Percentiles rank a stretch among this genome's conserved stretches.
Conservation (phyloP, 352 stramenopile genomes). For the Pythium phragmiticola region DNA sequence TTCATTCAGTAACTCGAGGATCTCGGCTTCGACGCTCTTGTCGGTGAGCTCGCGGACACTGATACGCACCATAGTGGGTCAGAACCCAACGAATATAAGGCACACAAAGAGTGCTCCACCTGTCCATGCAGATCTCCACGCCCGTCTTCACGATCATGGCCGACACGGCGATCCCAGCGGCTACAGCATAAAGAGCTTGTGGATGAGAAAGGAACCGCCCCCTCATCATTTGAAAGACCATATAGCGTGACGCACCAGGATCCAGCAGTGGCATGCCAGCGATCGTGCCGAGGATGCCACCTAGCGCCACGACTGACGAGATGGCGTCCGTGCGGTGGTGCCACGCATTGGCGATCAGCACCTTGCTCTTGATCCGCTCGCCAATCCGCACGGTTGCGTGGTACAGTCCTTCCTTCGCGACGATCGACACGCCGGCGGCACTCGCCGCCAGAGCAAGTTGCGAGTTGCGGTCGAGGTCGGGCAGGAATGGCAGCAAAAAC, state of each 20-base stretch:
- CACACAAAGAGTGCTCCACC: constrained; percentile 23
- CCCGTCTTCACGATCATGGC: constrained; percentile 90
- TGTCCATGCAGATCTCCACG: constrained; percentile 81
- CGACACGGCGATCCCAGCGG: constrained; percentile 81
- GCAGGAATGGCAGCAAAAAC: constrained; percentile 47
- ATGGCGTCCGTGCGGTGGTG: constrained; percentile 92
- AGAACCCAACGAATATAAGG: neutral
- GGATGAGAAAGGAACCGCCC: too few species aligned
- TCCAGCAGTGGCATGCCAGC: constrained; percentile 66
- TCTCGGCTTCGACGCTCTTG: constrained; percentile 79
- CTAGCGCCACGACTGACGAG: constrained; percentile 86
- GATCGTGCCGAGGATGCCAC: constrained; percentile 74
- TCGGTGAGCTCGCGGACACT: constrained; percentile 85
- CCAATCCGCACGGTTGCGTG: constrained; percentile 92
- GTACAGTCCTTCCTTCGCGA: constrained; percentile 94
- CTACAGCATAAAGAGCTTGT: constrained; percentile 22
- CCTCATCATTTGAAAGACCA: too few species aligned
- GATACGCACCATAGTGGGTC: neutral
- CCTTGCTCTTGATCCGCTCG: constrained; percentile 90
- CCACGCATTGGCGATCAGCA: constrained; percentile 98
- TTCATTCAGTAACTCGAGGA: constrained; percentile 72
- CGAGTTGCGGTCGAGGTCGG: constrained; percentile 51
- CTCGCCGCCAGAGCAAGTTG: constrained; percentile 77
- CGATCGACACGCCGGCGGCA: constrained; percentile 89
- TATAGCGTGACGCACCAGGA: constrained; percentile 37